Evolutionary conservation across 1,284 basidiomycete species (phyloP).

Genomic region (Puccinia horiana): DNA sequence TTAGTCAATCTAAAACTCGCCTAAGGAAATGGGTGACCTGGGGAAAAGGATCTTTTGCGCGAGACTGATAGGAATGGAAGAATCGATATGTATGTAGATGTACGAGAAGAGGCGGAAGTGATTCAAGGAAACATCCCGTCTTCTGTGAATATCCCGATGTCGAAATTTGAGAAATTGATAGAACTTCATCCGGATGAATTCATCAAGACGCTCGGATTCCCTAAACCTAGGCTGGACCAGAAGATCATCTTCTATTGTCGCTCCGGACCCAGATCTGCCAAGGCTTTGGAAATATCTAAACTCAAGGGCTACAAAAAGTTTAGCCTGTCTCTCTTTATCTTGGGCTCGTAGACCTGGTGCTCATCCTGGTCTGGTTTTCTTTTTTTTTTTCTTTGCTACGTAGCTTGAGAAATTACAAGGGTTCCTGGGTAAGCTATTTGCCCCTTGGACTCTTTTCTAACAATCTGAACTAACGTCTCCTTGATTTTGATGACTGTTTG

Average conservation of each 20-base stretch:
- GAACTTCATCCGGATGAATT: slow-evolving; percentile 65
- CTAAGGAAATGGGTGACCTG: background rate
- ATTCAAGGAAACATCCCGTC: slow-evolving; percentile 93
- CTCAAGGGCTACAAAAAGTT: slow-evolving; percentile 82
- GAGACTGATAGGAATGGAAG: background rate
- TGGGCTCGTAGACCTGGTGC: background rate
- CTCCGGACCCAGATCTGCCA: slow-evolving; percentile 79
- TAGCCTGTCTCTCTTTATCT: slow-evolving; percentile 55
- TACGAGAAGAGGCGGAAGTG: slow-evolving; percentile 90
- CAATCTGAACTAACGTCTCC: background rate
- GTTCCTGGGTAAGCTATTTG: slow-evolving; percentile 17
- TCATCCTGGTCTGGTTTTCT: background rate
- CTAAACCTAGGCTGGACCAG: slow-evolving; percentile 74
- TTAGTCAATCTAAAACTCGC: background rate
- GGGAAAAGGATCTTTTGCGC: slow-evolving; percentile 52
- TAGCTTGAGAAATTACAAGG: slow-evolving; percentile 34
- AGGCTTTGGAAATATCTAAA: slow-evolving; percentile 79
- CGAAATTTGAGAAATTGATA: slow-evolving; percentile 72
- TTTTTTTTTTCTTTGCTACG: background rate
- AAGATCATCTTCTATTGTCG: slow-evolving; percentile 92
- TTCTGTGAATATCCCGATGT: slow-evolving; percentile 88
- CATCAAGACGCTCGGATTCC: slow-evolving; percentile 69
- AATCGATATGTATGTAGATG: slow-evolving; percentile 63
- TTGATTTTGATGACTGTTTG: too few species aligned
- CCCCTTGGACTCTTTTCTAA: background rate